These are phyloP conservation scores for Arthrobotrys musiformis DNA, from an alignment of 2,329 filamentous ascomycete species.

Conservation along the genomic window DNA sequence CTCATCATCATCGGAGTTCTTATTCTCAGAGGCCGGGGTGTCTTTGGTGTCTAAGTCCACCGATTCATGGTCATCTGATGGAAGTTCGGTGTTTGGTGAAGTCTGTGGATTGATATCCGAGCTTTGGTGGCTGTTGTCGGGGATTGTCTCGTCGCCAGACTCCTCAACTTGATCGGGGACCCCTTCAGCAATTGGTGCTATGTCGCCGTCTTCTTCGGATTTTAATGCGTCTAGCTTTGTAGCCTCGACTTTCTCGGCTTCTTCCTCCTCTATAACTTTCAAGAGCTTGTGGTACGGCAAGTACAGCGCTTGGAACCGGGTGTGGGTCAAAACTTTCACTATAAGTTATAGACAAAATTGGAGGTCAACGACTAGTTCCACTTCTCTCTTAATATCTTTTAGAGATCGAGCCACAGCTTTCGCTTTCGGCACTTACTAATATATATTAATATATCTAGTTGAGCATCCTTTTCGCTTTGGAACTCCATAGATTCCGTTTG, in stretches of 20 bases:
- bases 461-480: conserved; percentile 13
- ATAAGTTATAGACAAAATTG: background rate
- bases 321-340: conserved; percentile 21
- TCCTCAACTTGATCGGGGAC: too few species aligned
- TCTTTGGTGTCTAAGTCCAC: background rate
- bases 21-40: background rate
- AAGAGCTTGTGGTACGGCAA: background rate
- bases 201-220: background rate
- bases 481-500: background rate
- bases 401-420: background rate
- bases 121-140: background rate
- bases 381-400: background rate
- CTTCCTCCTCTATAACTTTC: background rate
- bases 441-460: conserved; percentile 8
- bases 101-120: too few species aligned
- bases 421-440: background rate
- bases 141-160: too few species aligned
- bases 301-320: conserved; percentile 6
- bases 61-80: too few species aligned
- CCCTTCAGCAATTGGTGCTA: too few species aligned
- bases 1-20: background rate
- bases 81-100: background rate
- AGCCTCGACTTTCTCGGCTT: background rate
- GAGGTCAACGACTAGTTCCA: background rate
- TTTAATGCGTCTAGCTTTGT: too few species aligned